Base-by-base conservation (phyloP, 345 rosid species). In the Hirschfeldia incana region DNA sequence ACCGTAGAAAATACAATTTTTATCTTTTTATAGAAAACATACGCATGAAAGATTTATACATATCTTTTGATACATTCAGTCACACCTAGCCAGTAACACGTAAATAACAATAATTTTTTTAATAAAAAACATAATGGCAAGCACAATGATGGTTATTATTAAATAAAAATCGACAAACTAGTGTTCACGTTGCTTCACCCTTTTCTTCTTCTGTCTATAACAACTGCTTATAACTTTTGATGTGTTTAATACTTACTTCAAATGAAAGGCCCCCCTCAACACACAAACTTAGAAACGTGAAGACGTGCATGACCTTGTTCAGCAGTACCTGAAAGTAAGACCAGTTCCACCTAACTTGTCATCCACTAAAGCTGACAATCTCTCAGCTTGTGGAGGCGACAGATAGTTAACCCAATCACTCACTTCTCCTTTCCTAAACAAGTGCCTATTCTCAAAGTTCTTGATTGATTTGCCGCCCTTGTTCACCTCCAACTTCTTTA, bases 341-440 rank as follows among this genome's bases (percentile, higher is more conserved):
- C 89, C 91, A 67, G 86, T 82, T 8, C 81, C 90, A 68, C 76
- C 82, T 2, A 87, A 61, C 76, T 81, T 86, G 27, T 85, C 86
- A 26, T 88, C 81, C 83, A 81, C 82, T 44, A 87, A 11, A 1
- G 65, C 30, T 29, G 79, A 80, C 27, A 87, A 73, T 15, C 77
- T 71, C 57, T 84, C 76, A 39, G 51, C 86, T 85, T 85, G 87
- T 15, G 69, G 55, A 21, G 87, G 81, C 17, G 85, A 61, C 53
- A 87, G 53, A 76, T 82, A 76, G 77, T 87, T 85, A 49, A 73
- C 72, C 85, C 85, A 87, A 58, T 87, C 90, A 44, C 86, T 84
- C 36, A 85, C 83, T 67, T 73, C 67, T 3, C 79, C 90, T 76
- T 82, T 85, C 82, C 90, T 87, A 75, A 87, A 87, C 78, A 87